Conservation (phyloP, 108 stramenopile species). For the Discostella stelligeroides region DNA sequence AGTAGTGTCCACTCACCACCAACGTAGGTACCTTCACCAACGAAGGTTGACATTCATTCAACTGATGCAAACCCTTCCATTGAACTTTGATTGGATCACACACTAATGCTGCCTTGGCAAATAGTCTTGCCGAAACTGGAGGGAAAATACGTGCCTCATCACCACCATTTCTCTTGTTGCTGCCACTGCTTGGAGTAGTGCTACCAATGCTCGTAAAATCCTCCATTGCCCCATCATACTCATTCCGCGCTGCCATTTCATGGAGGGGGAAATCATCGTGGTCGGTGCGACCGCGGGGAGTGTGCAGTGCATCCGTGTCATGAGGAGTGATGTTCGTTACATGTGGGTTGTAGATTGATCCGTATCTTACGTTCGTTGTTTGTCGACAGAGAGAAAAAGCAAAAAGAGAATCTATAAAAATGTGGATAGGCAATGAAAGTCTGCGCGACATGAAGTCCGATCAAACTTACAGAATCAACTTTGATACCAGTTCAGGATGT, state of each 20-base stretch:
- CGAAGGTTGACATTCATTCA: constrained; percentile 88
- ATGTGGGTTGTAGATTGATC: constrained; percentile 83
- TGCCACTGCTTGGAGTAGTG: neutral
- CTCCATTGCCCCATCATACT: constrained; percentile 79
- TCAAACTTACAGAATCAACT: constrained; percentile 72
- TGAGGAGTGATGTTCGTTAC: constrained; percentile 46
- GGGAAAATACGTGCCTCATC: constrained; percentile 42
- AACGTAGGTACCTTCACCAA: constrained; percentile 78
- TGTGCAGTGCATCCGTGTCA: neutral
- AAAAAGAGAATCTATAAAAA: neutral
- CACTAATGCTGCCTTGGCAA: constrained; percentile 79
- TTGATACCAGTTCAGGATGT: constrained; percentile 50
- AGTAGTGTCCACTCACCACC: constrained; percentile 66
- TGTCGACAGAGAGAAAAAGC: neutral
- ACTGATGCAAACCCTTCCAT: constrained; percentile 84
- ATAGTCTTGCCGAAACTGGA: constrained; percentile 59
- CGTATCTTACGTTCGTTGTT: constrained; percentile 53
- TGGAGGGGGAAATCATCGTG: constrained; percentile 41
- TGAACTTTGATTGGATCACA: constrained; percentile 83
- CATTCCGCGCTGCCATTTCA: constrained; percentile 51
- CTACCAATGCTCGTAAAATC: constrained; percentile 83
- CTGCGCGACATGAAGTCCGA: no score
- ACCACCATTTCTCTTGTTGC: no score
- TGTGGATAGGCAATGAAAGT: no score
- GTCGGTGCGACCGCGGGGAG: constrained; percentile 11